Percentiles rank a stretch among this genome's conserved stretches.
Conservation (phyloP, 768 basidiomycete genomes). For the Boletus huronensis region DNA sequence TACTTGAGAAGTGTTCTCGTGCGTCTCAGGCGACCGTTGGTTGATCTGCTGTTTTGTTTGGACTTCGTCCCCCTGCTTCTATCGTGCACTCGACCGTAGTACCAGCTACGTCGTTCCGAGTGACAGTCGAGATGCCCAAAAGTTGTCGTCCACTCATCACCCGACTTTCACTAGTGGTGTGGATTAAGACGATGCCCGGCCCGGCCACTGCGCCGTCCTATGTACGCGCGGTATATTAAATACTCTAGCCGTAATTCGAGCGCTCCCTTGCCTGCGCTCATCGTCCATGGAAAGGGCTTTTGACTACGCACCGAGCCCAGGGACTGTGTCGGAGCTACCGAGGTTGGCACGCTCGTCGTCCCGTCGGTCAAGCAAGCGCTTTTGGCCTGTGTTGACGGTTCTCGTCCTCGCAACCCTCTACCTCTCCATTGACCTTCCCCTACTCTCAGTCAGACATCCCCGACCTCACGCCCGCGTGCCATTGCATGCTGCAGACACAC, state of each 20-base stretch:
- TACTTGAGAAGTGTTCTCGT: background rate
- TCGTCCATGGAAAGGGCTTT: conserved; percentile 13
- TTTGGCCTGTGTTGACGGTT: conserved; percentile 14
- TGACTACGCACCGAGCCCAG: background rate
- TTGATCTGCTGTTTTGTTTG: background rate
- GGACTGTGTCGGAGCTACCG: background rate
- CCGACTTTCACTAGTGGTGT: no score
- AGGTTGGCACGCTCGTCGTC: background rate
- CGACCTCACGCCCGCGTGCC: conserved; percentile 12
- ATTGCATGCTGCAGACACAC: conserved; percentile 26
- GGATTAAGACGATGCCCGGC: no score
- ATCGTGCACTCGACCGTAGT: background rate
- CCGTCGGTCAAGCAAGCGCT: conserved; percentile 6
- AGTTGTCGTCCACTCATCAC: no score
- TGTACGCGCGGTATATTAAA: background rate
- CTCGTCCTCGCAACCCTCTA: conserved; percentile 18
- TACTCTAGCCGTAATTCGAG: background rate
- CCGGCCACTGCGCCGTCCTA: background rate
- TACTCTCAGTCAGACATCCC: background rate
- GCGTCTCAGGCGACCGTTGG: background rate
- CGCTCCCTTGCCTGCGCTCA: background rate
- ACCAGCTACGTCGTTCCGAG: background rate
- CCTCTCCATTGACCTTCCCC: conserved; percentile 6
- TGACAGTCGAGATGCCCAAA: background rate
- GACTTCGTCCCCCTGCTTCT: background rate